These are phyloP conservation scores for Exophiala lecanii-corni DNA, from an alignment of 2,329 filamentous ascomycete species.

Conservation along the genomic window DNA sequence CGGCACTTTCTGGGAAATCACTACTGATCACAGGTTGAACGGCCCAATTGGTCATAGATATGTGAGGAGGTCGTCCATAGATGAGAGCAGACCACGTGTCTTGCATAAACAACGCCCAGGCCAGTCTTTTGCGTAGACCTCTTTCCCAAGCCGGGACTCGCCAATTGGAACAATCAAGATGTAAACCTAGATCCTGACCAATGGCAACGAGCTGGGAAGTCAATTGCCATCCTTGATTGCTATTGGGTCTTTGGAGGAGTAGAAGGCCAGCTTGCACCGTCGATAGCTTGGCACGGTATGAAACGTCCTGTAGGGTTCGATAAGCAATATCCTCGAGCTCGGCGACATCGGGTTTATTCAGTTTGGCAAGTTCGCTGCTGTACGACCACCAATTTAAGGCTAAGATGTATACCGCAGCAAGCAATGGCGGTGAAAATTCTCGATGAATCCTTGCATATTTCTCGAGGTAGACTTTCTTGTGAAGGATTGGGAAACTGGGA, in stretches of 20 bases:
- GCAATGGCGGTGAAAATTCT: constrained; percentile 69
- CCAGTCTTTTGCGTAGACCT: constrained; percentile 56
- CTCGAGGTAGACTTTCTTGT: constrained; percentile 74
- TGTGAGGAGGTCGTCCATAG: constrained; percentile 54
- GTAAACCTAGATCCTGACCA: constrained; percentile 55
- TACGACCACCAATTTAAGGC: constrained; percentile 86
- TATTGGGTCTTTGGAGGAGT: constrained; percentile 47
- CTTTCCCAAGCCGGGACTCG: constrained; percentile 60
- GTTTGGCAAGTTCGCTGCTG: constrained; percentile 29
- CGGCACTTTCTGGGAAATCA: constrained; percentile 40
- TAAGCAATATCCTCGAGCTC: constrained; percentile 24
- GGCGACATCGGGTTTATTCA: constrained; percentile 26
- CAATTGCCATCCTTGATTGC: constrained; percentile 45
- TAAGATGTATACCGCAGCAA: constrained; percentile 77
- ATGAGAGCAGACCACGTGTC: constrained; percentile 59
- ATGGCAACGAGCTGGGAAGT: constrained; percentile 54
- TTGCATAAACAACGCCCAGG: constrained; percentile 63
- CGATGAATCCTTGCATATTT: constrained; percentile 69
- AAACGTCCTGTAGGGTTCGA: constrained; percentile 23
- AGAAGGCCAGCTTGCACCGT: constrained; percentile 53
- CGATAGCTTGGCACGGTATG: constrained; percentile 44
- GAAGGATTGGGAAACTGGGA: constrained; percentile 74
- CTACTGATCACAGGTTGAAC: constrained; percentile 41
- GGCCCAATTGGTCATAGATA: constrained; percentile 53
- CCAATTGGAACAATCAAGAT: constrained; percentile 60